phyloP scores from a whole-genome alignment of 768 basidiomycete species.

The Agaricus sinodeliciosus region DNA sequence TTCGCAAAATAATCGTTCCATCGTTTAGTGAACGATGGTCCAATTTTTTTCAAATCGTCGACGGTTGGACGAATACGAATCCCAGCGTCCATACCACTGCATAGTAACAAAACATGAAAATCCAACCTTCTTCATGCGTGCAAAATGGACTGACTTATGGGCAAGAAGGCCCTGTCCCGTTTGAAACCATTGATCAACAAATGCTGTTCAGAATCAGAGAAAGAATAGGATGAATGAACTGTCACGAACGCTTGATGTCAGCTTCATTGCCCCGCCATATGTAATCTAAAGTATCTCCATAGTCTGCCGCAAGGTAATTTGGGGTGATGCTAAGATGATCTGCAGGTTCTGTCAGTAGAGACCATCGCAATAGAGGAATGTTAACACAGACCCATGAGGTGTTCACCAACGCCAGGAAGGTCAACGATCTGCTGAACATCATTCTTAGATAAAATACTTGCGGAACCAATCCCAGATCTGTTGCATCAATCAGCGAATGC shows the following conservation, averaged over 20 bases:
- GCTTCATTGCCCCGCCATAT: constrained; percentile 34
- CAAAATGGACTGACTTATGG: constrained; percentile 37
- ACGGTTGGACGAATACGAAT: constrained; percentile 48
- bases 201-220: constrained; percentile 6
- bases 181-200: constrained; percentile 21
- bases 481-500: neutral
- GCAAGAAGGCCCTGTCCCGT: constrained; percentile 43
- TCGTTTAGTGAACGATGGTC: constrained; percentile 37
- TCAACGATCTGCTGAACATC: constrained; percentile 48
- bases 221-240: neutral
- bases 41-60: constrained; percentile 42
- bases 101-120: neutral
- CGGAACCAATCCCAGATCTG: constrained; percentile 50
- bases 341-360: constrained; percentile 12
- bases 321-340: constrained; percentile 34
- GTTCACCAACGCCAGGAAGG: constrained; percentile 72
- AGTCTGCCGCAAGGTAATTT: constrained; percentile 37
- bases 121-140: neutral
- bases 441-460: constrained; percentile 25
- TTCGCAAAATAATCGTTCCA: constrained; percentile 47
- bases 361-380: neutral
- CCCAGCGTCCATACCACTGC: constrained; percentile 47
- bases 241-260: constrained; percentile 32
- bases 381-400: constrained; percentile 40
- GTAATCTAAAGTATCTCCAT: constrained; percentile 42